Base-by-base conservation (phyloP, 495 filamentous ascomycete species). In the Bacidia gigantensis region DNA sequence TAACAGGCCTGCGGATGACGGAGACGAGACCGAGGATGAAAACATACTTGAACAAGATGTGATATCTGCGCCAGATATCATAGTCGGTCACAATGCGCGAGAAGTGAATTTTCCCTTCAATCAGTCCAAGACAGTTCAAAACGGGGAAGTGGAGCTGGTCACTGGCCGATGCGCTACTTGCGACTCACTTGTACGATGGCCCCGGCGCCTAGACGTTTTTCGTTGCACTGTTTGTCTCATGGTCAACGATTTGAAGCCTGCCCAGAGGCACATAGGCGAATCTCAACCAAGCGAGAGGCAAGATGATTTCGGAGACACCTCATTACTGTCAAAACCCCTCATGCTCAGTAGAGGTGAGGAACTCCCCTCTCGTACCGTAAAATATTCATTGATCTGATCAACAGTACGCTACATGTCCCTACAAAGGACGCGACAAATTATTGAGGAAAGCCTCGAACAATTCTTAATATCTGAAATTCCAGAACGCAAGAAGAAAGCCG, bases 171-270 rank as follows among this genome's bases (percentile, higher is more conserved):
- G 87, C 60, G 81, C 82, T 71, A 87, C 86, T 11, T 94, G 89
- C 63, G 84, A 82, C 62, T 84, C 82, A 46, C 77, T 79, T 39
- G 79, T 95, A 45, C 80, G 81, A 46, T 95, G 88, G 86, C 88
- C 89, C n/a, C 76, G 74, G 53, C 73, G 82, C 51, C 62, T 90
- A 57, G 74, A 76, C 23, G 72, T 82, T 40, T 95, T 89, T 67
- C 75, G 87, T 58, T 96, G 89, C 65, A 84, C 85, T 26, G 79
- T 84, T 45, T 96, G 89, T 65, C 69, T 87, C 58, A 94, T 84
- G 45, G 78, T 96, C 59, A 95, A 92, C 58, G 89, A 95, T 61
- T 62, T 95, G 45, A 75, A 78, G 53, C 78, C 78, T 20, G 22
- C 53, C n/a, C 18, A 41, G 35, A 11, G 56, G 18, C n/a, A 7